These are phyloP conservation scores for Pseudopyrenochaeta lycopersici DNA, from an alignment of 2,329 filamentous ascomycete genomes.

Conservation along the genomic window DNA sequence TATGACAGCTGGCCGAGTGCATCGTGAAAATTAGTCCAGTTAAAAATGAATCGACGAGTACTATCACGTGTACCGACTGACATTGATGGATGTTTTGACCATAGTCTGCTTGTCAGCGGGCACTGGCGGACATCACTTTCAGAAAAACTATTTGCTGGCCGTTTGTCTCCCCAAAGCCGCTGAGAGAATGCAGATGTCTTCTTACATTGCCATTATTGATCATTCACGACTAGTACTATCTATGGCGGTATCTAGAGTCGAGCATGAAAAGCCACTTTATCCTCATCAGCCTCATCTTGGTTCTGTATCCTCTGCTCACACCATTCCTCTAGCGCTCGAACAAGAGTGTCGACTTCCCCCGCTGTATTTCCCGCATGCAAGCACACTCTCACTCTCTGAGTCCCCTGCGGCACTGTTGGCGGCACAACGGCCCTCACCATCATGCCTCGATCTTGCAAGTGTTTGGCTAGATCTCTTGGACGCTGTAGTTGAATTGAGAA, in stretches of 20 bases:
- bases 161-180: too few species aligned
- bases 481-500: slow-evolving; percentile 42
- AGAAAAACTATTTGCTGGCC: too few species aligned
- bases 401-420: slow-evolving; percentile 53
- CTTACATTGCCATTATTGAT: too few species aligned
- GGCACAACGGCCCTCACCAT: slow-evolving; percentile 50
- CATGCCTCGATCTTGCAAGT: slow-evolving; percentile 39
- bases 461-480: slow-evolving; percentile 37
- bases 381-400: slow-evolving; percentile 51
- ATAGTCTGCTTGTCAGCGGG: too few species aligned
- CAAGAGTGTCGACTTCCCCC: slow-evolving; percentile 45
- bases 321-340: slow-evolving; percentile 44
- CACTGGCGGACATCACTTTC: too few species aligned
- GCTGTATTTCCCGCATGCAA: slow-evolving; percentile 55
- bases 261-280: neutral
- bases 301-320: slow-evolving; percentile 11
- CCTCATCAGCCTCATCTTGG: neutral
- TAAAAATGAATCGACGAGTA: neutral
- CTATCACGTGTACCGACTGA: too few species aligned
- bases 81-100: too few species aligned
- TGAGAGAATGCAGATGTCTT: too few species aligned
- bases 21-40: neutral
- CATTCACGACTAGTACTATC: neutral
- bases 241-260: slow-evolving; percentile 4
- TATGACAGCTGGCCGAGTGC: neutral